Evolutionary conservation across 495 filamentous ascomycete species (phyloP).

Genomic region (Xylaria flabelliformis): DNA sequence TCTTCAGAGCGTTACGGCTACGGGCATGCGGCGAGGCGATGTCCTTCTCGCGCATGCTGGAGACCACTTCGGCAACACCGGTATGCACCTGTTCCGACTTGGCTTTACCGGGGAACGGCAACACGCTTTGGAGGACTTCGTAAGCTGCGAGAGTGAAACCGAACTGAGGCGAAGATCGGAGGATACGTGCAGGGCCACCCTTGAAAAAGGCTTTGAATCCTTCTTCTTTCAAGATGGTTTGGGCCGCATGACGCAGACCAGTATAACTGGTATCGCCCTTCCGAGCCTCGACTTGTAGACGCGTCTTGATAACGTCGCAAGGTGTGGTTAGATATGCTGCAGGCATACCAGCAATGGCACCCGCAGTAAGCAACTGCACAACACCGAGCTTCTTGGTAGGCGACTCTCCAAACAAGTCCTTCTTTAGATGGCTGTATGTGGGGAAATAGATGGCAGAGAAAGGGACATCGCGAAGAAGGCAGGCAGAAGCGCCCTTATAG

Average conservation of each 20-base stretch:
- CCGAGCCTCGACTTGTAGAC: constrained; percentile 93
- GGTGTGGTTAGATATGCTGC: constrained; percentile 97
- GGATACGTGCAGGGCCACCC: constrained; percentile 90
- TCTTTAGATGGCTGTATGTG: constrained; percentile 91
- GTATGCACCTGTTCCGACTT: constrained; percentile 47
- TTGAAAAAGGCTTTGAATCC: constrained; percentile 98
- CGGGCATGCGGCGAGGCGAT: constrained; percentile 78
- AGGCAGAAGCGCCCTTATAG: constrained; percentile 97
- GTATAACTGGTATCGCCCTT: constrained; percentile 91
- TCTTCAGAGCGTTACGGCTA: constrained; percentile 93
- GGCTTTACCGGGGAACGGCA: constrained; percentile 78
- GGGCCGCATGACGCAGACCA: constrained; percentile 83
- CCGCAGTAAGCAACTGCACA: constrained; percentile 89
- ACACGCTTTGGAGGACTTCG: constrained; percentile 81
- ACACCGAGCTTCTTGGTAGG: constrained; percentile 90
- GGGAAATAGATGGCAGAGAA: constrained; percentile 99
- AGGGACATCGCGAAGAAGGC: constrained; percentile 91
- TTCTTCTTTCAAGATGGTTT: constrained; percentile 84
- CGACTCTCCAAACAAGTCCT: constrained; percentile 90
- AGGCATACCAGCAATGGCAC: constrained; percentile 98
- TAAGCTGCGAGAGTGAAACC: constrained; percentile 96
- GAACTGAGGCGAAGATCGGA: constrained; percentile 95
- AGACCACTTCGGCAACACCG: constrained; percentile 45
- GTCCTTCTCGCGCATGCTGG: constrained; percentile 58
- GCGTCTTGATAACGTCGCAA: constrained; percentile 98